Evolutionary conservation across 2,329 filamentous ascomycete genomes (phyloP).

Genomic region (Beauveria sp.): DNA sequence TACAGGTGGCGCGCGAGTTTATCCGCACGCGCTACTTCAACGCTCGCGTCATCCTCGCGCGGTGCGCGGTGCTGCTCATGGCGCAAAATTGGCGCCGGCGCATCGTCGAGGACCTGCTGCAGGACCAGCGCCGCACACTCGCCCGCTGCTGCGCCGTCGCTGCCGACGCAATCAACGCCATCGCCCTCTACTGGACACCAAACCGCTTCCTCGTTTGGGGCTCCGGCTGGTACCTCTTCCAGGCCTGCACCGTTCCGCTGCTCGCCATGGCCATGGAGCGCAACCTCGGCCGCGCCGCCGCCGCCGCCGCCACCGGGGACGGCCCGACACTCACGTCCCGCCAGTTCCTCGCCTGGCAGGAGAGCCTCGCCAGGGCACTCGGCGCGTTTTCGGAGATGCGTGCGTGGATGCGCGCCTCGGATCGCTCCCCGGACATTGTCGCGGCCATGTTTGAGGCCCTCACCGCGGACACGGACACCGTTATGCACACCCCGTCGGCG

Average conservation of each 20-base stretch:
- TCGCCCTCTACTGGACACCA: slow-evolving; percentile 24
- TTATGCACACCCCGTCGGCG: slow-evolving; percentile 18
- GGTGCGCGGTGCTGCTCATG: slow-evolving; percentile 18
- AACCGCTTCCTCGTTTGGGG: slow-evolving; percentile 26
- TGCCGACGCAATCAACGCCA: slow-evolving; percentile 23
- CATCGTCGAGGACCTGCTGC: slow-evolving; percentile 12
- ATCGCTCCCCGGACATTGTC: slow-evolving; percentile 20
- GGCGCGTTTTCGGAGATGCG: slow-evolving; percentile 21
- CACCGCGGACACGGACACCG: slow-evolving; percentile 15
- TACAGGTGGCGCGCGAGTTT: slow-evolving; percentile 21
- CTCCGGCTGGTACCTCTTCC: slow-evolving; percentile 25
- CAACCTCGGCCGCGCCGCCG: slow-evolving; percentile 12
- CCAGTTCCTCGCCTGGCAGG: slow-evolving; percentile 16
- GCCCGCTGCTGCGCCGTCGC: slow-evolving; percentile 21
- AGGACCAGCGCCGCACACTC: slow-evolving; percentile 18
- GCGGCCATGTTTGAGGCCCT: slow-evolving; percentile 21
- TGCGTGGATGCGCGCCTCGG: slow-evolving; percentile 21
- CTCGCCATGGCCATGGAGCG: slow-evolving; percentile 22
- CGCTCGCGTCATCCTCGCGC: slow-evolving; percentile 19
- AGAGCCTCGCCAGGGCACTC: slow-evolving; percentile 19
- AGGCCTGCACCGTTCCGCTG: slow-evolving; percentile 24
- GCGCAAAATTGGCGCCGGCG: slow-evolving; percentile 17
- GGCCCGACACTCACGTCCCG: background rate
- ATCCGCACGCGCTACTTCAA: slow-evolving; percentile 24
- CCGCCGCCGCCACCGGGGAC: background rate